phyloP scores from a whole-genome alignment of 257 asterid genomes.

The Perilla frutescens region DNA sequence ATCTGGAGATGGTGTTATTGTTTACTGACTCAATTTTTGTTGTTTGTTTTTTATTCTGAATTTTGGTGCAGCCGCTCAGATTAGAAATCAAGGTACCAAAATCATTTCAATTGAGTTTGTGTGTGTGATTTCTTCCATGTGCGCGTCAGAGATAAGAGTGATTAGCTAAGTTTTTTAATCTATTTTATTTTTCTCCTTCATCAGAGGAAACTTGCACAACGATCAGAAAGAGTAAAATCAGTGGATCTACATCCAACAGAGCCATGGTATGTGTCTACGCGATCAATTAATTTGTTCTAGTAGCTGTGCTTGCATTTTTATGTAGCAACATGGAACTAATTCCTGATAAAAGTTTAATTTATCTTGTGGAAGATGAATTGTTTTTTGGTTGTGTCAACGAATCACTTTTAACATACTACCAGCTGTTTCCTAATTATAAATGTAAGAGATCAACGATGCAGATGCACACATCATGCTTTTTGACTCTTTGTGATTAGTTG shows the following conservation, averaged over 20 bases:
- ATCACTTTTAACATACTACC: conserved; percentile 6
- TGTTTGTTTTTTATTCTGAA: conserved; percentile 24
- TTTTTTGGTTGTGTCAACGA: neutral
- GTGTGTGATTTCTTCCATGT: conserved; percentile 10
- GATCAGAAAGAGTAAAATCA: conserved; percentile 78
- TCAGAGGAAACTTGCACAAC: conserved; percentile 74
- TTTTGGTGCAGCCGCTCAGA: conserved; percentile 62
- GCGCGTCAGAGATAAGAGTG: conserved; percentile 17
- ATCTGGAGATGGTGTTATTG: conserved; percentile 40
- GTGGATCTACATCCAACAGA: conserved; percentile 84
- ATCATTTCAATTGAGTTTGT: conserved; percentile 19
- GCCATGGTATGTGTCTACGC: conserved; percentile 58
- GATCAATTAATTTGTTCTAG: conserved; percentile 6
- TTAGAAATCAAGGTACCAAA: conserved; percentile 61
- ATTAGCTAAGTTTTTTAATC: neutral
- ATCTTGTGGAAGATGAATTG: neutral
- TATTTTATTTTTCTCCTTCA: conserved; percentile 12
- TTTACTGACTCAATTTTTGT: conserved; percentile 37
- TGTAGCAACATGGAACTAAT: neutral
- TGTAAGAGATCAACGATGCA: conserved; percentile 13
- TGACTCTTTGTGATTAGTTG: too few relatives aligned
- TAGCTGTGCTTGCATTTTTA: conserved; percentile 19
- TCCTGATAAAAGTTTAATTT: conserved; percentile 12
- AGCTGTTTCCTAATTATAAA: neutral
- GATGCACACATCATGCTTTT: conserved; percentile 2